These are phyloP conservation scores for Melastoma candidum DNA, from an alignment of 441 rosid genomes.

Conservation along the genomic window DNA sequence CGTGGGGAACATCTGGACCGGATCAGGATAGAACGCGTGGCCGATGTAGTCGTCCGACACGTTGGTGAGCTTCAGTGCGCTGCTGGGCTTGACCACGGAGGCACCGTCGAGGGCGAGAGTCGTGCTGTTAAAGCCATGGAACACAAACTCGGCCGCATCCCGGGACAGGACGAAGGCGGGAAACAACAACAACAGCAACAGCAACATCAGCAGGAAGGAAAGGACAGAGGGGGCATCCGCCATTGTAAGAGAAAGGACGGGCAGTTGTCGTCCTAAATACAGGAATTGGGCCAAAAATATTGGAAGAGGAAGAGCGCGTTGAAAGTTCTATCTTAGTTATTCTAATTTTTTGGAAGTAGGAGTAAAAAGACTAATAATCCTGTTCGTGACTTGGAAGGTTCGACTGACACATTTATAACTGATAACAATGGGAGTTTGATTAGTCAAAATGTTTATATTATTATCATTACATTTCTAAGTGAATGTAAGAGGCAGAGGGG, in stretches of 20 bases:
- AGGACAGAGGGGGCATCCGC: neutral
- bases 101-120: conserved; percentile 1
- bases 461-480: too few species aligned
- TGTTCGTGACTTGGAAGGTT: too few species aligned
- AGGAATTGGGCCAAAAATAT: too few species aligned
- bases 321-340: too few species aligned
- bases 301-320: too few species aligned
- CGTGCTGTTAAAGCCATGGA: conserved; percentile 17
- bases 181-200: neutral
- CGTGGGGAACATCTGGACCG: conserved; percentile 23
- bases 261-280: too few species aligned
- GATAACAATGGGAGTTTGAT: too few species aligned
- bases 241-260: neutral
- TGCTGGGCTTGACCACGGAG: conserved; percentile 23
- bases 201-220: neutral
- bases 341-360: too few species aligned
- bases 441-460: too few species aligned
- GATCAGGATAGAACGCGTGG: conserved; percentile 38
- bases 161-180: conserved; percentile 5
- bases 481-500: too few species aligned
- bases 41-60: conserved; percentile 22
- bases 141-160: conserved; percentile 20
- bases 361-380: too few species aligned
- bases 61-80: conserved; percentile 42
- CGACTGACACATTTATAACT: too few species aligned